phyloP scores from a whole-genome alignment of 495 filamentous ascomycete species.

The Aspergillus sclerotiicarbonarius region DNA sequence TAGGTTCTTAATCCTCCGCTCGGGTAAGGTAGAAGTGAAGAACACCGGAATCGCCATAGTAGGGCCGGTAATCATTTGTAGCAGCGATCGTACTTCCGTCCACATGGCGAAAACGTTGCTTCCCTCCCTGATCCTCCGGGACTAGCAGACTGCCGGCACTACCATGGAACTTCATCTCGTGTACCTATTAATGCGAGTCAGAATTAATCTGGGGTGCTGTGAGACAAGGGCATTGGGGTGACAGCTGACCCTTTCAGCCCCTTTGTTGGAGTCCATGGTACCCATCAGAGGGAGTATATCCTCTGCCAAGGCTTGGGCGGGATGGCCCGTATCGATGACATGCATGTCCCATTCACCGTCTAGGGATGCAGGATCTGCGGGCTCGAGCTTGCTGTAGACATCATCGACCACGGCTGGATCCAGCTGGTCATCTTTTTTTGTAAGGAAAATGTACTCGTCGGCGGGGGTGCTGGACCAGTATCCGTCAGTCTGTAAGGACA shows the following conservation, averaged over 20 bases:
- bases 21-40: not conserved
- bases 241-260: not conserved
- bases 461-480: not conserved
- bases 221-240: not conserved
- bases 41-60: not conserved
- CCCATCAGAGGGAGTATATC: not conserved
- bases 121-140: not conserved
- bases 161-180: not conserved
- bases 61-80: not conserved
- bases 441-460: not conserved
- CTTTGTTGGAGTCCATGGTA: not conserved
- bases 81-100: not conserved
- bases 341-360: not conserved
- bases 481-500: not conserved
- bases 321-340: conserved; percentile 1
- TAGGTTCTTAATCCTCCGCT: not conserved
- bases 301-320: not conserved
- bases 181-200: not conserved
- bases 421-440: not conserved
- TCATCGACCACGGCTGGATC: not conserved
- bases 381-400: not conserved
- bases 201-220: not conserved
- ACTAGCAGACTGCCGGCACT: not conserved
- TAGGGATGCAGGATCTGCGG: not conserved
- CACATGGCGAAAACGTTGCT: not conserved